phyloP scores from a whole-genome alignment of 2,329 filamentous ascomycete species.

The Colletotrichum agaves region DNA sequence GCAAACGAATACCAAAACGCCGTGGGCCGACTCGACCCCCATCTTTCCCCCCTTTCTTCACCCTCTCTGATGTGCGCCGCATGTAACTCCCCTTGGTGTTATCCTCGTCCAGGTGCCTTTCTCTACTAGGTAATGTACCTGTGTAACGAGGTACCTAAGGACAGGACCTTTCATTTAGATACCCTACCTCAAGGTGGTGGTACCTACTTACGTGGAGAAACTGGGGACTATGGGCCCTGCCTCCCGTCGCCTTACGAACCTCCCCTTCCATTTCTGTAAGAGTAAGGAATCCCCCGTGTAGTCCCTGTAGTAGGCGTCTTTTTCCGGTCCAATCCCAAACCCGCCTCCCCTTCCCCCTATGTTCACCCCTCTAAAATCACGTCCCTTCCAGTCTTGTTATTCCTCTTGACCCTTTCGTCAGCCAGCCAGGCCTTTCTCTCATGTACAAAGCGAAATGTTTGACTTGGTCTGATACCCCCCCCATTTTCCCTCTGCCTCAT shows the following conservation, averaged over 20 bases:
- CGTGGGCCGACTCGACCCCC: not conserved
- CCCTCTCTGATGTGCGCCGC: conserved; percentile 2
- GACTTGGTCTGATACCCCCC: conserved; percentile 20
- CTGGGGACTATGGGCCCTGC: too few species aligned
- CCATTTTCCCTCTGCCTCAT: conserved; percentile 20
- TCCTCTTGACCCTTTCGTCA: conserved; percentile 15
- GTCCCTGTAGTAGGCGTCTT: too few species aligned
- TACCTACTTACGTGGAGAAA: too few species aligned
- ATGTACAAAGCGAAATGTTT: conserved; percentile 33
- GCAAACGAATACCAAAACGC: too few species aligned
- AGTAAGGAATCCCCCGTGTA: not conserved
- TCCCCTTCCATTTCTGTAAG: too few species aligned
- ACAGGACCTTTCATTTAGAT: too few species aligned
- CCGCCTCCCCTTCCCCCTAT: conserved; percentile 5
- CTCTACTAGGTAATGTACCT: too few species aligned
- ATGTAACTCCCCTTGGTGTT: not conserved
- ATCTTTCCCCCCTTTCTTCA: conserved; percentile 8
- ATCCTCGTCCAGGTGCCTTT: conserved; percentile 3
- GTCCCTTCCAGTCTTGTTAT: not conserved
- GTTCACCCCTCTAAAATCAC: conserved; percentile 9
- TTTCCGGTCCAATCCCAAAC: not conserved
- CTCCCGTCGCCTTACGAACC: too few species aligned
- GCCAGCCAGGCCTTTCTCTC: conserved; percentile 15
- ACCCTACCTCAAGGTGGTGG: too few species aligned
- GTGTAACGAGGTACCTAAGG: too few species aligned